These are phyloP conservation scores for Grigorovia yakushimaensis DNA, from an alignment of 805 yeast genomes.

Conservation along the genomic window DNA sequence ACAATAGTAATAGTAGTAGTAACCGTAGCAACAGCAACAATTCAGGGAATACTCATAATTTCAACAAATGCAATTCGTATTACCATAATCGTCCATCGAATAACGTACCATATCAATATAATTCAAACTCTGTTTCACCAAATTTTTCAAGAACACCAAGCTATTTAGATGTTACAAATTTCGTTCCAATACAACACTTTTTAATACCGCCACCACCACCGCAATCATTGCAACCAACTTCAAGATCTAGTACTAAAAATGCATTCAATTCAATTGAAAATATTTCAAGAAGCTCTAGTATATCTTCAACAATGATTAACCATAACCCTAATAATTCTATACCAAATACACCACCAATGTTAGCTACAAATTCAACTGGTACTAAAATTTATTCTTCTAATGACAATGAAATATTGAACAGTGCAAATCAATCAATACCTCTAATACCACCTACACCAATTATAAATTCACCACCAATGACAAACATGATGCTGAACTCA, in stretches of 20 bases:
- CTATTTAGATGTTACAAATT: not conserved
- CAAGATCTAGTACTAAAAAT: not conserved
- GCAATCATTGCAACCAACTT: too few species aligned
- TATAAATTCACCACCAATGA: not conserved
- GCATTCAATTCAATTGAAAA: not conserved
- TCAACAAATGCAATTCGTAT: not conserved
- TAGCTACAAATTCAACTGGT: not conserved
- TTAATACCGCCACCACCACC: not conserved
- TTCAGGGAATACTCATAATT: too few species aligned
- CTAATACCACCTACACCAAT: not conserved
- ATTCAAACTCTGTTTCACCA: not conserved
- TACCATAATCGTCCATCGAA: not conserved
- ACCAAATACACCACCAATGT: slow-evolving; percentile 7
- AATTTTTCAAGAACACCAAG: not conserved
- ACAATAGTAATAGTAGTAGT: not conserved
- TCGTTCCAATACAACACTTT: not conserved
- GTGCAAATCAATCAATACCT: not conserved
- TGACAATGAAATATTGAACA: not conserved
- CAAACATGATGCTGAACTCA: not conserved
- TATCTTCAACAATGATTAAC: not conserved
- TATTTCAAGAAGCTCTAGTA: not conserved
- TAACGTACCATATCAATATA: not conserved
- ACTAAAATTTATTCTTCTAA: not conserved
- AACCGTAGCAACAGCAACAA: not conserved
- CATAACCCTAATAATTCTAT: too few species aligned